These are phyloP conservation scores for Beauveria sp. DNA, from an alignment of 2,329 filamentous ascomycete genomes.

Conservation along the genomic window DNA sequence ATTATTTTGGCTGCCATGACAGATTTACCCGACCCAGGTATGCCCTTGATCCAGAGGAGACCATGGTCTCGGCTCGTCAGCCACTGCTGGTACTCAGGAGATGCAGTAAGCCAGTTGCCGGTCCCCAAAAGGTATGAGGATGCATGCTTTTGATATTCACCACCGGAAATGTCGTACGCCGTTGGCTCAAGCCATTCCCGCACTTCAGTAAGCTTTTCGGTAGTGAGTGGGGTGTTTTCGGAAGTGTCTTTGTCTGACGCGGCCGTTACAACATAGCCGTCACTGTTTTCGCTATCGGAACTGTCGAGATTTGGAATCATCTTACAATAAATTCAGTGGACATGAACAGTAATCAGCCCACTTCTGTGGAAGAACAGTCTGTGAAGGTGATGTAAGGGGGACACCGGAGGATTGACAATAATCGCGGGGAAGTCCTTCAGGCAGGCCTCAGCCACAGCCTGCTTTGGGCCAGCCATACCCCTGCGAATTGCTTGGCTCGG, in stretches of 20 bases:
- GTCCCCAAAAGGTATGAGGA: constrained; percentile 17
- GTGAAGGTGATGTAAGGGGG: background rate
- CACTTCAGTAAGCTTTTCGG: constrained; percentile 13
- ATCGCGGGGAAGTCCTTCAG: background rate
- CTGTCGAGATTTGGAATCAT: background rate
- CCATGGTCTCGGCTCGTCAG: constrained; percentile 10
- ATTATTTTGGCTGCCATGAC: constrained; percentile 24
- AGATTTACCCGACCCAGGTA: constrained; percentile 32
- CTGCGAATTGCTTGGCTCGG: background rate
- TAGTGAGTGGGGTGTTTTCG: background rate
- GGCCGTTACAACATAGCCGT: background rate
- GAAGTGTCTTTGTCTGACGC: background rate
- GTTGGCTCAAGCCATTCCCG: constrained; percentile 24
- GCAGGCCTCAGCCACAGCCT: background rate
- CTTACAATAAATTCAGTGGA: background rate
- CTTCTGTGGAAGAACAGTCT: background rate
- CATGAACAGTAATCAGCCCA: background rate
- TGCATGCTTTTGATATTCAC: constrained; percentile 22
- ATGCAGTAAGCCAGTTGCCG: constrained; percentile 16
- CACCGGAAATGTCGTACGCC: constrained; percentile 17
- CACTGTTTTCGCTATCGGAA: background rate
- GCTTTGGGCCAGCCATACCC: background rate
- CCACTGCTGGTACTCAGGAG: constrained; percentile 15
- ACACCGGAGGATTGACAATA: background rate
- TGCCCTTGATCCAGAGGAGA: constrained; percentile 27